Conservation (phyloP, 2,329 filamentous ascomycete genomes). For the Aspergillus sp. region DNA sequence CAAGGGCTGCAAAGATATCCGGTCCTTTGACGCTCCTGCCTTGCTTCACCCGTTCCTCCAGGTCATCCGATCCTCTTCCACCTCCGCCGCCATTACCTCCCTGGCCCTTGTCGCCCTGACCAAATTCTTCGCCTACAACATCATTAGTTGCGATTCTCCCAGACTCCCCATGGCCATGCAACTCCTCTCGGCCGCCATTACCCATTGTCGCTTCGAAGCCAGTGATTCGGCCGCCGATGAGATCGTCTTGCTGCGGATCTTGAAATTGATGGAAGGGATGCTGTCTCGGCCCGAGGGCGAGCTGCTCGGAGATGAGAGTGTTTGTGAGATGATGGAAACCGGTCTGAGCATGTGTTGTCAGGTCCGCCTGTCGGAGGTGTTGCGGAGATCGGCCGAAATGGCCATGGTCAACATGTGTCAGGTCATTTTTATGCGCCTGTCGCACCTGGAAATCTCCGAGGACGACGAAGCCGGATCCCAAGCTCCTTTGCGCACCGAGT, state of each 20-base stretch:
- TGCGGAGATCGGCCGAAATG: constrained; percentile 89
- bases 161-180: constrained; percentile 91
- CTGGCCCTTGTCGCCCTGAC: constrained; percentile 90
- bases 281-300: constrained; percentile 90
- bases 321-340: constrained; percentile 99
- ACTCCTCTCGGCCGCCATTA: constrained; percentile 88
- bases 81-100: constrained; percentile 93
- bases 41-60: constrained; percentile 93
- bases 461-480: constrained; percentile 66
- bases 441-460: constrained; percentile 77
- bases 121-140: constrained; percentile 94
- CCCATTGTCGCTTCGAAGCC: constrained; percentile 95
- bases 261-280: constrained; percentile 98
- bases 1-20: constrained; percentile 86
- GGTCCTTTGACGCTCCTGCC: constrained; percentile 82
- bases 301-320: constrained; percentile 93
- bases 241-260: constrained; percentile 88
- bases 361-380: constrained; percentile 82
- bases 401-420: constrained; percentile 99
- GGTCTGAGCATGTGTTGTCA: constrained; percentile 97
- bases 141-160: constrained; percentile 82
- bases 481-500: constrained; percentile 59
- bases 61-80: constrained; percentile 94
- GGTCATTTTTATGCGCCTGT: constrained; percentile 92
- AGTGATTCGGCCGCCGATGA: constrained; percentile 94